phyloP scores from a whole-genome alignment of 805 yeast genomes.

The Kodamaea restingae region DNA sequence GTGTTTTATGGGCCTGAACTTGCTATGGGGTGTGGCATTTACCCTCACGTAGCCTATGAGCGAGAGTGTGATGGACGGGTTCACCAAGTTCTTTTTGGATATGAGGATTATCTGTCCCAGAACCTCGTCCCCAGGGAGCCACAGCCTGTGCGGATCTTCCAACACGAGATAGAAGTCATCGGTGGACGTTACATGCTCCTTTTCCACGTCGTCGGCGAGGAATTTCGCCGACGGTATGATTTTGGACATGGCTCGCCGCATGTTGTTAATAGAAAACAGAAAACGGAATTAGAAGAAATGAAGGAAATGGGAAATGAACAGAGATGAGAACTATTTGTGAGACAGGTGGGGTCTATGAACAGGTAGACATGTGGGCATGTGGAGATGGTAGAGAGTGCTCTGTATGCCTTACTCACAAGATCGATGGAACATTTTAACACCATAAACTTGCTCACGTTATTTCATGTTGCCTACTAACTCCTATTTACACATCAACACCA shows the following conservation, averaged over 20 bases:
- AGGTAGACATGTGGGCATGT: no score
- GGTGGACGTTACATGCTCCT: not conserved
- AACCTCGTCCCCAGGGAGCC: constrained; percentile 77
- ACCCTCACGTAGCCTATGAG: constrained; percentile 56
- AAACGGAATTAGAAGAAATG: not conserved
- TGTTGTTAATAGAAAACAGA: constrained; percentile 12
- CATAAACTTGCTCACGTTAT: no score
- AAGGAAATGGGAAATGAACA: not conserved
- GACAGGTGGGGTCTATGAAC: not conserved
- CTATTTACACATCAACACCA: no score
- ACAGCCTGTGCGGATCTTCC: constrained; percentile 70
- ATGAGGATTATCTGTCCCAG: constrained; percentile 59
- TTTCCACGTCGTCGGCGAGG: not conserved
- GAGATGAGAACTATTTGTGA: not conserved
- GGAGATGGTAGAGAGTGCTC: no score
- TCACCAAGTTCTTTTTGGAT: constrained; percentile 51
- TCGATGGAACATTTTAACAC: no score
- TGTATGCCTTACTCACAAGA: no score
- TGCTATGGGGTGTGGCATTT: constrained; percentile 48
- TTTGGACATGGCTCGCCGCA: constrained; percentile 52
- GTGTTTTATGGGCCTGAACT: constrained; percentile 50
- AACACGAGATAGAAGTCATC: constrained; percentile 67
- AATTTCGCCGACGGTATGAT: constrained; percentile 29
- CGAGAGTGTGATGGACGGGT: constrained; percentile 50
- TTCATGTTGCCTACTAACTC: no score